Evolutionary conservation across 352 stramenopile species (phyloP).

Genomic region (Globisporangium cederbergense): DNA sequence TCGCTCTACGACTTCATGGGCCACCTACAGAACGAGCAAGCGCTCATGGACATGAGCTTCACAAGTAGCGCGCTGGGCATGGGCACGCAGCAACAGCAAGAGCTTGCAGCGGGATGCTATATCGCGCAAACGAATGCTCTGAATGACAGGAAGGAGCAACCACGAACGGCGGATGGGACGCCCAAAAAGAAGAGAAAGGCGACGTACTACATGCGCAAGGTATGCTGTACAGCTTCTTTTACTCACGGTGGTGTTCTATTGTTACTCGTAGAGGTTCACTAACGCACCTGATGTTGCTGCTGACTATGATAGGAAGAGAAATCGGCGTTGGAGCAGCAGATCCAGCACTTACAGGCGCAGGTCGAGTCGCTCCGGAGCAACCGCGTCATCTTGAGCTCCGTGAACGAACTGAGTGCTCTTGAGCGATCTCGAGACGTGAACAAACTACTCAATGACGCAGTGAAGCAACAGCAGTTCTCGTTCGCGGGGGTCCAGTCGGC

Average conservation of each 20-base stretch:
- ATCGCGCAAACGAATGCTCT: background rate
- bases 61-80: no score
- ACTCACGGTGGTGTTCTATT: background rate
- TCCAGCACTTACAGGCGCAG: background rate
- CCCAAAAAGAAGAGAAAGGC: background rate
- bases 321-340: constrained; percentile 1
- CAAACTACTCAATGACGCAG: background rate
- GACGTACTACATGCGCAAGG: background rate
- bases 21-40: background rate
- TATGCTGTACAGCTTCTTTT: background rate
- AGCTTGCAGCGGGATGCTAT: background rate
- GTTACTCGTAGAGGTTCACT: background rate
- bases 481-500: background rate
- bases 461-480: background rate
- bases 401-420: background rate
- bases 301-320: constrained; percentile 6
- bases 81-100: background rate
- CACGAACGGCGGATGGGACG: background rate
- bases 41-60: background rate
- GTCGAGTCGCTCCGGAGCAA: background rate
- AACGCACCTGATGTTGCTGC: background rate
- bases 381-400: background rate
- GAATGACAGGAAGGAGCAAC: no score
- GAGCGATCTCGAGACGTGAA: background rate
- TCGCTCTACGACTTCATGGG: background rate